phyloP scores from a whole-genome alignment of 2,329 filamentous ascomycete genomes.

The Aspergillus latus region DNA sequence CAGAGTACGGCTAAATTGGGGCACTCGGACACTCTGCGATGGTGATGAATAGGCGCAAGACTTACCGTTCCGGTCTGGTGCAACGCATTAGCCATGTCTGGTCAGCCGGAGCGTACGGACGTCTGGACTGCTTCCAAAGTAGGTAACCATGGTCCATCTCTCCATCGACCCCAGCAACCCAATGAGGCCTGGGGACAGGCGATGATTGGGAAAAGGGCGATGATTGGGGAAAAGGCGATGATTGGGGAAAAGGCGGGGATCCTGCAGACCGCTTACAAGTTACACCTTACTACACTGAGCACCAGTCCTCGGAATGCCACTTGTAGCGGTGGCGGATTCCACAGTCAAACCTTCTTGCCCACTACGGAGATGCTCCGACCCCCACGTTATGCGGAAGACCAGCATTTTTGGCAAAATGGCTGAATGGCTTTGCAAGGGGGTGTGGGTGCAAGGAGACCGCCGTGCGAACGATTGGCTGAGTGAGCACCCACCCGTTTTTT shows the following conservation, averaged over 20 bases:
- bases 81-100: background rate
- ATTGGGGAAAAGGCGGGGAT: slow-evolving; percentile 6
- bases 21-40: background rate
- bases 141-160: background rate
- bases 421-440: slow-evolving; percentile 6
- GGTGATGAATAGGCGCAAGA: background rate
- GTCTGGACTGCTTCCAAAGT: background rate
- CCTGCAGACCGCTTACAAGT: background rate
- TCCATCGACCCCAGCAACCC: background rate
- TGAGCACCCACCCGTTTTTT: background rate
- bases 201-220: too few relatives aligned
- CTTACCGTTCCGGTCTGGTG: background rate
- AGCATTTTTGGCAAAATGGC: background rate
- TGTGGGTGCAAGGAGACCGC: background rate
- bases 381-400: slow-evolving; percentile 6
- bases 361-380: slow-evolving; percentile 17
- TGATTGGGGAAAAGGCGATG: too few relatives aligned
- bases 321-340: background rate
- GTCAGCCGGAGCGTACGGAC: background rate
- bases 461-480: background rate
- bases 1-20: background rate
- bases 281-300: background rate
- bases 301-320: too few relatives aligned
- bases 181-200: background rate
- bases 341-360: slow-evolving; percentile 2